These are phyloP conservation scores for Paspalum vaginatum DNA, from an alignment of 176 grass and related monocot species.

Conservation along the genomic window DNA sequence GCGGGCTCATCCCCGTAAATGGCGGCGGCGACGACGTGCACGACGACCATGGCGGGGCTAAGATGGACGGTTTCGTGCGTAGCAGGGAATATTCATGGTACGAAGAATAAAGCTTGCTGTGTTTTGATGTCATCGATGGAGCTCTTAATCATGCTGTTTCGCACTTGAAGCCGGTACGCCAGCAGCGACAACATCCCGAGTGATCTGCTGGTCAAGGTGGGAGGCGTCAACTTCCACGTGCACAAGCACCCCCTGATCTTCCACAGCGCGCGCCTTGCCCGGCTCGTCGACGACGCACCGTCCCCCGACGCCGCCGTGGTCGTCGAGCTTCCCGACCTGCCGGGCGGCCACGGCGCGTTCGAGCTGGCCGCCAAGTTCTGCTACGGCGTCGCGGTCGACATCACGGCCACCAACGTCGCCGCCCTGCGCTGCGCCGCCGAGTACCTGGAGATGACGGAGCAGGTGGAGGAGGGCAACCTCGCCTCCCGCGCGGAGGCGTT, in stretches of 20 bases:
- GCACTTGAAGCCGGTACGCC: constrained; percentile 11
- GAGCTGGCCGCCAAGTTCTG: constrained; percentile 20
- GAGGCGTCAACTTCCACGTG: constrained; percentile 16
- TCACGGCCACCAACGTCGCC: constrained; percentile 13
- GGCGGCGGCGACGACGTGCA: not conserved
- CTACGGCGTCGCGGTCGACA: constrained; percentile 13
- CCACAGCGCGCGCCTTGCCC: not conserved
- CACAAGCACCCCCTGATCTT: constrained; percentile 2
- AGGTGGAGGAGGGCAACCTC: constrained; percentile 87
- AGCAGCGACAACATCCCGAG: constrained; percentile 10
- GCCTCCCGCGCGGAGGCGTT: not conserved
- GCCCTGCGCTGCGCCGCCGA: constrained; percentile 77
- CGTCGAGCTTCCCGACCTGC: not conserved
- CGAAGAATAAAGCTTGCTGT: not conserved
- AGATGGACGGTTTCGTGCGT: constrained; percentile 11
- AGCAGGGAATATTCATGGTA: constrained; percentile 12
- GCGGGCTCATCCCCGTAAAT: not conserved
- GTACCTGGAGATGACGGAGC: constrained; percentile 99
- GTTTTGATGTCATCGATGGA: not conserved
- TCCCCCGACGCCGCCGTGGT: not conserved
- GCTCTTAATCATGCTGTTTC: not conserved
- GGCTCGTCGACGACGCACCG: not conserved
- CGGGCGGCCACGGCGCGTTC: constrained; percentile 12
- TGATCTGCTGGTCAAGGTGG: not conserved
- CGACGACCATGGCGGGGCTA: not conserved